Base-by-base conservation (phyloP, 225 moss, liverwort and hornwort species). In the Climacium dendroides region DNA sequence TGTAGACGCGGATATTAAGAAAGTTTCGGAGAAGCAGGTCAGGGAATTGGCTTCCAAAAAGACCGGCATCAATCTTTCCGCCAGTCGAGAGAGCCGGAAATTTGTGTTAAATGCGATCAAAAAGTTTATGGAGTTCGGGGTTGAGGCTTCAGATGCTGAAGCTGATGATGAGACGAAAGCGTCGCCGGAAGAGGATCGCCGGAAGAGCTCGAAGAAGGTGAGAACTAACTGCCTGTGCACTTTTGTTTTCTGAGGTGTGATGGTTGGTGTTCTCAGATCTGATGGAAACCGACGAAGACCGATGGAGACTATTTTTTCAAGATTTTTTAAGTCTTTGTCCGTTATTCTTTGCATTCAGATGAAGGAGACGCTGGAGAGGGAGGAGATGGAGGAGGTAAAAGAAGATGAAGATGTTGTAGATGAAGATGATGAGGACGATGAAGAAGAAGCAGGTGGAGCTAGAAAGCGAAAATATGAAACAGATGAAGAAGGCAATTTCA, bases 21-120 rank as follows among this genome's bases (percentile, higher is more conserved):
- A 89, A 85, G 88, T 94, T 60, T 93, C 96, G 3, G 94, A 91
- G 91, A 96, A 95, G 86, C 90, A 93, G 83, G 93, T 98, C 50
- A 88, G 96, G 62, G 93, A 91, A 69, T 73, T 94, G 37, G 95
- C 96, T 76, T 88, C 91, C 15, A 29, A 91, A 23, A 93, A 90
- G 89, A 94, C 94, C 34, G 95, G 96, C 57, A 75, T 94, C 28
- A 92, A 94, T 70, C 93, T 96, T 45, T 91, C 91, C 58, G 70
- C 84, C 4, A 76, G 69, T 58, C 91, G 88, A 37, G 87, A 85
- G 52, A 88, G 94, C 79, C 94, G 88, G 96, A 77, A 85, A 60
- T 74, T 96, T 83, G 96, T 98, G 69, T 86, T 84, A 82, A 87
- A 77, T 58, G 89, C 91, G 76, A 94, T 98, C 35, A 81, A 88